A percentile compares a stretch with the other conserved stretches of the same genome.
Evolutionary conservation across 306 rosid genomes (phyloP).

Genomic region (Cucurbita ficifolia): DNA sequence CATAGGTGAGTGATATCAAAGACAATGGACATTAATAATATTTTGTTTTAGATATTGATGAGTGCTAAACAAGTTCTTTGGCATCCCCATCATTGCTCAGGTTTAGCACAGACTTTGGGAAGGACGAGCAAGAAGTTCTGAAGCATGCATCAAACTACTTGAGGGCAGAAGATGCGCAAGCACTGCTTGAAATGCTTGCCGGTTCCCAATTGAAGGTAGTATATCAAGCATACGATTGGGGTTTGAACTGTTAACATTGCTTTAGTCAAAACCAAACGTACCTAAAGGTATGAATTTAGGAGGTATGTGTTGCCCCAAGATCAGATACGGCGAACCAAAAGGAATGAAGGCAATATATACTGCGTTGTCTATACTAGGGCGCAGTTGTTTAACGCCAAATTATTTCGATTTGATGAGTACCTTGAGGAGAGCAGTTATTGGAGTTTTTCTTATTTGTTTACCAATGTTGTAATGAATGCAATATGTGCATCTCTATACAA

Average conservation of each 20-base stretch:
- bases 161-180: conserved; percentile 48
- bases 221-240: conserved; percentile 78
- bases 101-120: conserved; percentile 81
- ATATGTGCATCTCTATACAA: background rate
- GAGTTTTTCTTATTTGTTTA: background rate
- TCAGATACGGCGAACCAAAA: background rate
- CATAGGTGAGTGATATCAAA: background rate
- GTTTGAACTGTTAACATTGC: conserved; percentile 39
- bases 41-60: background rate
- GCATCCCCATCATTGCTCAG: conserved; percentile 22
- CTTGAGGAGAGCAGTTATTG: background rate
- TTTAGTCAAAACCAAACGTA: background rate
- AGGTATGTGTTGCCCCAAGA: background rate
- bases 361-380: no score
- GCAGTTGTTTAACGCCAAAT: background rate
- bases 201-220: conserved; percentile 61
- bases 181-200: conserved; percentile 57
- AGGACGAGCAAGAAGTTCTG: conserved; percentile 64
- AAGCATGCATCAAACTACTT: conserved; percentile 74
- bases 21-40: background rate
- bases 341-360: background rate
- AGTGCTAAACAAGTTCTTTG: background rate
- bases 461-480: background rate
- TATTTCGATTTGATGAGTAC: background rate
- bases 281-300: background rate